Evolutionary conservation across 2,329 filamentous ascomycete species (phyloP), one percentile per base, ranked within the genome.

Genomic region (Botryotinia convoluta): DNA sequence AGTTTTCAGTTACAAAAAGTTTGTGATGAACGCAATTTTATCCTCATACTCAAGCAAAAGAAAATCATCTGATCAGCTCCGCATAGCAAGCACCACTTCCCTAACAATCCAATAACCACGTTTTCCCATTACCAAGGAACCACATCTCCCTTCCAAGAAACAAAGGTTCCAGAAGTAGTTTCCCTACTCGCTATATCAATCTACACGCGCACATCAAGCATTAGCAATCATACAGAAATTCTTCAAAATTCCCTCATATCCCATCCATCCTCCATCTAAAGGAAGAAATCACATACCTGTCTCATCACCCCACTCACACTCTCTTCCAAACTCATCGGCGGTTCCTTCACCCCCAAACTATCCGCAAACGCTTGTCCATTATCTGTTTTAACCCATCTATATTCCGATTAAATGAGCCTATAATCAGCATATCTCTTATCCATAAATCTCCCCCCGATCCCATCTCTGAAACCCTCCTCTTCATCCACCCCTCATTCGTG

Each of bases 341-440:
- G 83, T 59, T 80, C 74, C 1, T 78, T 72, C 4, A 83, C 64
- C 0, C 82, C 83, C 16, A 80, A 65, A 0, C 59, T 67, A 64
- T 78, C 74, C 0, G 84, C 83, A 48, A 79, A 82, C 0, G 65
- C 72, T 72, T 83, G 82, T 0, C 84, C 84, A 79, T 84, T 83
- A 7, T 82, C 83, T 0, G 84, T 86, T 73, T 84, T 81, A 0
- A 84, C 82, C 77, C 82, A 83, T 69, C 78, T 79, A 69, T 54
- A 18, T 26, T 26, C 4, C 20, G n/a, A 35, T 37, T 8, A 57
- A 6, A 35, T 14, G 48, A 51, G 14, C 3, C 72, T n/a, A 72
- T n/a, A 22, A 37, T 32, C 18, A 61, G 61, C 14, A 32, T 3
- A 9, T 51, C 3, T n/a, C 7, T 5, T 20, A 51, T 32, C 8